Evolutionary conservation across 139 green algal genomes (phyloP).

Genomic region (Tetraselmis striata): DNA sequence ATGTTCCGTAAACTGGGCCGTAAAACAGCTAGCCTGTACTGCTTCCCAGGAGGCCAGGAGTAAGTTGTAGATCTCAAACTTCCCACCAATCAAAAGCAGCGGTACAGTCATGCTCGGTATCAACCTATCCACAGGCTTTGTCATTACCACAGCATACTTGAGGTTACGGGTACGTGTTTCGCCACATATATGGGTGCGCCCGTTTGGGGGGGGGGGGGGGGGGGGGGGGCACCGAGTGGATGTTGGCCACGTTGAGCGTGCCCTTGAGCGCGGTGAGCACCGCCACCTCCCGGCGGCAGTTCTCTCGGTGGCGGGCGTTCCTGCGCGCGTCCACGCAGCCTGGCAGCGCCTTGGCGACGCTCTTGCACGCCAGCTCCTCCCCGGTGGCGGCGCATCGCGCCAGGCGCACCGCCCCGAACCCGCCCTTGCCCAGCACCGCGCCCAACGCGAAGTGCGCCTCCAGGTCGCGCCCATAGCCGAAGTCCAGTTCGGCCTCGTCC

Average conservation of each 20-base stretch:
- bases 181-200: no score
- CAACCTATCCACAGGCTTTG: no score
- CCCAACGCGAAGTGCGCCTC: background rate
- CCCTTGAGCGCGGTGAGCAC: constrained; percentile 43
- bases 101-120: no score
- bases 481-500: background rate
- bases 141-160: no score
- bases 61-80: no score
- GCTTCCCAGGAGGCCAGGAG: no score
- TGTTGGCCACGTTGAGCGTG: constrained; percentile 72
- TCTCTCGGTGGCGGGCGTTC: constrained; percentile 68
- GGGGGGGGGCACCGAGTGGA: constrained; percentile 16
- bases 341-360: constrained; percentile 60
- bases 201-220: no score
- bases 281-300: constrained; percentile 58
- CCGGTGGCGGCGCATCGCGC: constrained; percentile 22
- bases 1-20: no score
- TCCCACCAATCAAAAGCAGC: no score
- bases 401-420: background rate
- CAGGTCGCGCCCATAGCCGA: background rate
- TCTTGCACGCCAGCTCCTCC: constrained; percentile 71
- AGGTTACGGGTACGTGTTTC: no score
- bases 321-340: constrained; percentile 42
- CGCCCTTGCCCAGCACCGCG: background rate
- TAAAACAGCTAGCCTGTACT: no score